Evolutionary conservation across 2,329 filamentous ascomycete genomes (phyloP), one percentile per base, ranked within the genome.

Genomic region (Cladophialophora immunda): DNA sequence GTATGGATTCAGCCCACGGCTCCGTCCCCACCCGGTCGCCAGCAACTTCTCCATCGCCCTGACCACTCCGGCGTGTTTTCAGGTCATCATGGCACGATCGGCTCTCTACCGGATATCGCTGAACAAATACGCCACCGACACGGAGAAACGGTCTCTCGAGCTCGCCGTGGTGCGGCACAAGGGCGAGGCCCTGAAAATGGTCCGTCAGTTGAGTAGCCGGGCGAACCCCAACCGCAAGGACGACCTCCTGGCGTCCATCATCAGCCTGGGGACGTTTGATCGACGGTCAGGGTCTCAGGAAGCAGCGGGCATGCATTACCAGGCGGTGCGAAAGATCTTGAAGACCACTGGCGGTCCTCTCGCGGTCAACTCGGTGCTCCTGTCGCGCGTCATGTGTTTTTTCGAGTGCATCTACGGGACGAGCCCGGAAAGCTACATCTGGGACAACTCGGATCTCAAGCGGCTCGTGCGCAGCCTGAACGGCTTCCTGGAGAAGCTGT

Each of bases 41-140:
- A 71, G 65, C 63, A 71, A 71, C 50, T 71, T 71, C 57, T 69
- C 65, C 63, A 71, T 71, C 45, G 68, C 68, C 2, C 32, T 71
- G 58, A 66, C 58, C 36, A 71, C 68, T 8, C 70, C 70, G n/a
- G 62, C 70, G 4, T 70, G 68, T 54, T 70, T 70, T 38, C 70
- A 71, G 58, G 68, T 70, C 27, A 65, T 65, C 57, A 58, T 71
- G 41, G 70, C 68, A 1, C 68, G 70, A n/a, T 70, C 69, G 9
- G 69, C 69, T 15, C 47, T 70, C n/a, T 70, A 69, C 32, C 69
- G 68, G 29, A 59, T 71, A 7, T 60, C 58, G 9, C 65, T 71
- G 22, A 70, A 68, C 57, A 71, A 68, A 56, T 71, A 70, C 53
- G 65, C 63, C 22, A 62, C 59, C 1, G 68, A 70, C n/a, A 11